Percentiles rank a stretch among this genome's conserved stretches.
Evolutionary conservation across 2,329 filamentous ascomycete genomes (phyloP).

Genomic region (Taxawa tesnikishii): DNA sequence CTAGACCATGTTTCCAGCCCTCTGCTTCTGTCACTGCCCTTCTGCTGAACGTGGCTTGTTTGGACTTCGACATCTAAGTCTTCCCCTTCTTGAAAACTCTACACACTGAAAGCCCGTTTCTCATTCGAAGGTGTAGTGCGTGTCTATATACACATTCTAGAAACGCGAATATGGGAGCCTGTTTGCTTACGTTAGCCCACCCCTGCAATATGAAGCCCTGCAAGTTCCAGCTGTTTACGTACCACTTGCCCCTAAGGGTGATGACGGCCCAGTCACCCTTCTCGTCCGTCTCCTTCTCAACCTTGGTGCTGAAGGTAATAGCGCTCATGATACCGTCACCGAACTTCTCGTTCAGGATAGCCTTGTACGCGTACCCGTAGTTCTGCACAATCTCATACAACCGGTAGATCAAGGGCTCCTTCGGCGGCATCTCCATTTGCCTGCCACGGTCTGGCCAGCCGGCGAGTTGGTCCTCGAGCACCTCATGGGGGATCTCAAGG

Average conservation of each 20-base stretch:
- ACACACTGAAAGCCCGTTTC: too few relatives aligned
- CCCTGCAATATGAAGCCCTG: too few relatives aligned
- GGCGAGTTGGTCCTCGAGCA: constrained; percentile 49
- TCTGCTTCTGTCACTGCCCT: too few relatives aligned
- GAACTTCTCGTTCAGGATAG: constrained; percentile 83
- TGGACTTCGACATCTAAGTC: too few relatives aligned
- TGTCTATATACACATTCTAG: constrained; percentile 14
- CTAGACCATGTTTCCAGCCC: too few relatives aligned
- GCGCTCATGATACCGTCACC: constrained; percentile 85
- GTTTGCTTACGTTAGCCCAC: too few relatives aligned
- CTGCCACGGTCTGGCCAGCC: constrained; percentile 73
- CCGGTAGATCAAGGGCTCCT: constrained; percentile 78
- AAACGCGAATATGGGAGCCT: constrained; percentile 39
- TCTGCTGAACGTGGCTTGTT: too few relatives aligned
- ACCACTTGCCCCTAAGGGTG: constrained; percentile 75
- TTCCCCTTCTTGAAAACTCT: too few relatives aligned
- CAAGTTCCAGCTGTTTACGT: too few relatives aligned
- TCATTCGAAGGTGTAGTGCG: too few relatives aligned
- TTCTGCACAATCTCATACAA: constrained; percentile 94
- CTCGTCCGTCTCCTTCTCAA: constrained; percentile 86
- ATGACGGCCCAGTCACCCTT: constrained; percentile 80
- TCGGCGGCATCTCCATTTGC: constrained; percentile 69
- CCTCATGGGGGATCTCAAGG: constrained; percentile 46
- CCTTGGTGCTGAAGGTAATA: constrained; percentile 78
- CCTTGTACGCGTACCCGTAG: constrained; percentile 94